Base-by-base conservation (phyloP, 306 rosid species). In the Cucurbita pepo region DNA sequence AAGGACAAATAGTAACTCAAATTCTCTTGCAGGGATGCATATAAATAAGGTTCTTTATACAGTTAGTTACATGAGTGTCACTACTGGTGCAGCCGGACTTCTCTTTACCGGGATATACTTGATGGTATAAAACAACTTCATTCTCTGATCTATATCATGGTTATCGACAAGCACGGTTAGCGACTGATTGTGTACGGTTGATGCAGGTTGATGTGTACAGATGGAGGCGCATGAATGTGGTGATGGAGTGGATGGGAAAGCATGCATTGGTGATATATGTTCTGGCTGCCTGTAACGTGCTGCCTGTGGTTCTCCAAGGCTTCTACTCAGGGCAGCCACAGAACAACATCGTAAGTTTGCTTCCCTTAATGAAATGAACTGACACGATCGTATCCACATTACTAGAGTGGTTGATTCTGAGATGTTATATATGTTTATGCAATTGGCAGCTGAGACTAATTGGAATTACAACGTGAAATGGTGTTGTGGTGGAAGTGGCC, bases 171-270 rank as follows among this genome's bases (percentile, higher is more conserved):
- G 12, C 44, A 30, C 34, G 19, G 73, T 40, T 69, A 58, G 6
- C 75, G 5, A 12, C 8, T 37, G 21, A 38, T 71, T 30, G 44
- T 47, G 13, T 44, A 7, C 1, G 56, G 30, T 69, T 51, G 10
- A 38, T 69, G 77, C 79, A 95, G 99, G 99, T 95, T 57, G 99
- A 95, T 84, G 95, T 91, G 56, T 89, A 86, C 45, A 88, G 91
- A 52, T 91, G 83, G 71, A 81, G 81, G 58, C 92, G 95, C 22
- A 61, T 81, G 72, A 81, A 83, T 9, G 53, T 54, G 69, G 81
- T 91, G 76, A 53, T 88, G 81, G 88, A 95, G 85, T 95, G 96
- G 99, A 88, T 89, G 86, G 99, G 99, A 16, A 85, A 56, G 90
- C 96, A 95, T 79, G 99, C 99, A 7, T 78, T 95, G 60, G 79